A percentile compares a stretch with the other conserved stretches of the same genome.
These are phyloP conservation scores for Lepidium sativum DNA, from an alignment of 345 rosid genomes.

Conservation along the genomic window DNA sequence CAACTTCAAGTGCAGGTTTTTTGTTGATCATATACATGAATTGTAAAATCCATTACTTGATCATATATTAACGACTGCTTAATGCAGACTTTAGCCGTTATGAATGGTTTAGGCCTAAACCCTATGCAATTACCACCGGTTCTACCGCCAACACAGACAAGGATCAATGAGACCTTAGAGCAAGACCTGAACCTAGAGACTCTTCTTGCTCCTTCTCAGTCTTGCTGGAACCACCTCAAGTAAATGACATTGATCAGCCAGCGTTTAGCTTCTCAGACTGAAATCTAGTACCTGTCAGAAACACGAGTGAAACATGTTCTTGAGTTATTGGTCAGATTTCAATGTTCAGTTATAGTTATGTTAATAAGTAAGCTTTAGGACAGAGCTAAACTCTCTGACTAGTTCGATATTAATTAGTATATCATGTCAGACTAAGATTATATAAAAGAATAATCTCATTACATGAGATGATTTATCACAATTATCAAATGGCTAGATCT, in stretches of 20 bases:
- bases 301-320: not conserved
- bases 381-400: not conserved
- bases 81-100: slow-evolving; percentile 20
- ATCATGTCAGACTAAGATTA: not conserved
- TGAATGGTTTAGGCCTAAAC: slow-evolving; percentile 23
- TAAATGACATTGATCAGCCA: not conserved
- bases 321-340: not conserved
- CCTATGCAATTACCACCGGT: slow-evolving; percentile 25
- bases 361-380: not conserved
- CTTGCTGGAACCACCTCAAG: slow-evolving; percentile 9
- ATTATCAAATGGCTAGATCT: too few relatives aligned
- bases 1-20: slow-evolving; percentile 77
- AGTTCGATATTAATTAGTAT: not conserved
- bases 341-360: not conserved
- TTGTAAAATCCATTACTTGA: not conserved
- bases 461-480: not conserved
- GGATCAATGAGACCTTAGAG: slow-evolving; percentile 4
- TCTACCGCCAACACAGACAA: slow-evolving; percentile 2
- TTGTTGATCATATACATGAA: not conserved
- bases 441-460: not conserved
- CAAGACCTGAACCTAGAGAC: slow-evolving; percentile 11
- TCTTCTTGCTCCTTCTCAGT: slow-evolving; percentile 8
- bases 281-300: not conserved
- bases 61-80: not conserved
- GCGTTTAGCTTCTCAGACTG: not conserved